These are phyloP conservation scores for Domatiomyces catenatus DNA, from an alignment of 2,329 filamentous ascomycete genomes.

Conservation along the genomic window DNA sequence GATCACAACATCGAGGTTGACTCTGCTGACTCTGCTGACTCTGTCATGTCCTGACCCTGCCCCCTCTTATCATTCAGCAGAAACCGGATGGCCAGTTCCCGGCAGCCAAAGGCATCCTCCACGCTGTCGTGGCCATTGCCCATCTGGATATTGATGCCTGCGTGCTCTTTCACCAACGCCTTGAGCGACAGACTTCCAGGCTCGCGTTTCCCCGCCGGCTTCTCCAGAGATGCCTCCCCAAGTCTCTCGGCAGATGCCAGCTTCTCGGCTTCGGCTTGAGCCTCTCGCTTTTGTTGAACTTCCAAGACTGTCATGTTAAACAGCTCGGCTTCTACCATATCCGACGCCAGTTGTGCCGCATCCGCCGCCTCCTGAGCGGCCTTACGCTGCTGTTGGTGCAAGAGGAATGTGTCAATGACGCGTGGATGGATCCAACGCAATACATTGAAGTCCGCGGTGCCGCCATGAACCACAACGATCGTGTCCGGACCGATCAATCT, in stretches of 20 bases:
- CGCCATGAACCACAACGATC: conserved; percentile 35
- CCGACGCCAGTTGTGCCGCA: conserved; percentile 1
- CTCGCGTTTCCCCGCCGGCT: too few relatives aligned
- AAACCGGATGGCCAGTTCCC: conserved; percentile 24
- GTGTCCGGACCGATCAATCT: conserved; percentile 32
- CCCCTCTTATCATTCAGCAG: not conserved
- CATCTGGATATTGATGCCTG: conserved; percentile 18
- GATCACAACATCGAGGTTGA: too few relatives aligned
- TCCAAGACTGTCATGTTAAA: conserved; percentile 19
- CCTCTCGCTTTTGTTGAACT: not conserved
- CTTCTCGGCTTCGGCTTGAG: not conserved
- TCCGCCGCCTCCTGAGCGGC: conserved; percentile 3
- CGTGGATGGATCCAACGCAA: conserved; percentile 35
- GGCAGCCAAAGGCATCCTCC: conserved; percentile 31
- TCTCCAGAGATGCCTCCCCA: too few relatives aligned
- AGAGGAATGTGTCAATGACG: conserved; percentile 32
- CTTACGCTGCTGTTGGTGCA: conserved; percentile 4
- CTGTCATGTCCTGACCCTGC: too few relatives aligned
- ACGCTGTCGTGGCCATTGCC: conserved; percentile 28
- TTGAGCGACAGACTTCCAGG: conserved; percentile 14
- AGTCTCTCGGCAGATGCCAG: too few relatives aligned
- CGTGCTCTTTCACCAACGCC: conserved; percentile 9
- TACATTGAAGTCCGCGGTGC: conserved; percentile 28
- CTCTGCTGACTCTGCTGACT: too few relatives aligned
- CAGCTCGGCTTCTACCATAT: not conserved